Evolutionary conservation across 768 basidiomycete genomes (phyloP).

Genomic region (Tylopilus sp.): DNA sequence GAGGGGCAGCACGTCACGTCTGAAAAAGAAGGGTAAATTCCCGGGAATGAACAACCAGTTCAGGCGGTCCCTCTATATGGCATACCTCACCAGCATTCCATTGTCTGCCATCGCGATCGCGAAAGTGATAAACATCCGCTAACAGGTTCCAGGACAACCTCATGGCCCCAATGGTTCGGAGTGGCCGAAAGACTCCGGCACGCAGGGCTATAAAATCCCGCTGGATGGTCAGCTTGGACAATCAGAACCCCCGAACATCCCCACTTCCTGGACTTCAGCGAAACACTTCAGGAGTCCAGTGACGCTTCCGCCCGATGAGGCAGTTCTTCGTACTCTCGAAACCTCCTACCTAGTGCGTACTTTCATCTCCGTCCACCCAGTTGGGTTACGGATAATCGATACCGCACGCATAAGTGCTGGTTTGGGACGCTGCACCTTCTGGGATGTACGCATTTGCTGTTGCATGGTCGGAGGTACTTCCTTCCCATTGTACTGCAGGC

Average conservation of each 20-base stretch:
- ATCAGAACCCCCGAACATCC: conserved; percentile 4
- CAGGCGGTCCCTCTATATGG: conserved; percentile 27
- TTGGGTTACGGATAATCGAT: conserved; percentile 18
- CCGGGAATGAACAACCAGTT: conserved; percentile 25
- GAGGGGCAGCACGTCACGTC: conserved; percentile 20
- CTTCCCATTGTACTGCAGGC: conserved; percentile 35
- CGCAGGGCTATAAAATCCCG: conserved; percentile 26
- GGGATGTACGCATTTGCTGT: conserved; percentile 23
- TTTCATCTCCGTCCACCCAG: conserved; percentile 2
- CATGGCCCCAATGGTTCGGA: conserved; percentile 15
- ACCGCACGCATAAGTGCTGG: not conserved
- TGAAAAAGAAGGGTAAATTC: conserved; percentile 19
- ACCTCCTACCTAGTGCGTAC: conserved; percentile 16
- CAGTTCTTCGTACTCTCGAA: not conserved
- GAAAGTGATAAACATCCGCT: conserved; percentile 23
- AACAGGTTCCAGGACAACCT: conserved; percentile 20
- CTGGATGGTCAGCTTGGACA: conserved; percentile 14
- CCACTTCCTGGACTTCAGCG: conserved; percentile 6
- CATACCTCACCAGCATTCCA: conserved; percentile 20
- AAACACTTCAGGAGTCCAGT: not conserved
- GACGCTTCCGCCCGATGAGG: not conserved
- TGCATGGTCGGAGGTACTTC: conserved; percentile 38
- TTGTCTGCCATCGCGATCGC: conserved; percentile 25
- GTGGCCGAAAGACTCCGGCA: conserved; percentile 9
- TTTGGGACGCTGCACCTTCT: conserved; percentile 16